Base-by-base conservation (phyloP, 2,329 filamentous ascomycete genomes). In the Drechslerella coelobrocha region DNA sequence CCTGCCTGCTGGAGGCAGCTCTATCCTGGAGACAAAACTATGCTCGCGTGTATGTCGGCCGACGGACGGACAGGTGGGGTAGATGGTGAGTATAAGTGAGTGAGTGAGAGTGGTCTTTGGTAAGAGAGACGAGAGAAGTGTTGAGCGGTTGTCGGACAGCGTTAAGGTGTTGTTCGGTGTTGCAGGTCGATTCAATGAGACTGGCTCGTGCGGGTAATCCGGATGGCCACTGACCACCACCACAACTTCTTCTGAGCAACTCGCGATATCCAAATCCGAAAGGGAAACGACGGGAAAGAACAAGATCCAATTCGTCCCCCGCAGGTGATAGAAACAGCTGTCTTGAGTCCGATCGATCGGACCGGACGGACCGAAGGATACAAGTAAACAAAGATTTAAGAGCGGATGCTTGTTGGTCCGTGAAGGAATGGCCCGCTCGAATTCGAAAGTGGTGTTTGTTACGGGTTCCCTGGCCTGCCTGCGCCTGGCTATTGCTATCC, bases 371-470 rank as follows among this genome's bases (percentile, higher is more conserved):
- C 14, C n/a, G 23, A 45, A 31, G 48, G 51, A 34, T 43, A n/a
- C 37, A 61, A 45, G 65, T 62, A 69, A 69, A 69, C 63, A 68
- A 69, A 62, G 2, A 12, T 62, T 59, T 24, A 62, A 62, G 50
- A 45, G 48, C 37, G 51, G 52, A 34, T 29, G 51, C 51, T 12
- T 57, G 34, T 21, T 21, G 9, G 41, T 19, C 2, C 17, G 57
- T 50, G 55, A 63, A 31, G 31, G 51, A 63, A 63, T 63, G 27
- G 52, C 23, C 48, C 27, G 23, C n/a, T 31, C 23, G 34, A 60
- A 52, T 51, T 21, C 45, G 19, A 23, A 37, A 45, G 41, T 21
- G 24, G 27, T 55, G 55, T 23, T 56, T 68, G 61, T 56, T 68
- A 31, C 50, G 26, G 37, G 47, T 61, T 69, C 65, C 65, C 65